Evolutionary conservation across 768 basidiomycete species (phyloP).

Genomic region (Lactifluus hygrophoroides): DNA sequence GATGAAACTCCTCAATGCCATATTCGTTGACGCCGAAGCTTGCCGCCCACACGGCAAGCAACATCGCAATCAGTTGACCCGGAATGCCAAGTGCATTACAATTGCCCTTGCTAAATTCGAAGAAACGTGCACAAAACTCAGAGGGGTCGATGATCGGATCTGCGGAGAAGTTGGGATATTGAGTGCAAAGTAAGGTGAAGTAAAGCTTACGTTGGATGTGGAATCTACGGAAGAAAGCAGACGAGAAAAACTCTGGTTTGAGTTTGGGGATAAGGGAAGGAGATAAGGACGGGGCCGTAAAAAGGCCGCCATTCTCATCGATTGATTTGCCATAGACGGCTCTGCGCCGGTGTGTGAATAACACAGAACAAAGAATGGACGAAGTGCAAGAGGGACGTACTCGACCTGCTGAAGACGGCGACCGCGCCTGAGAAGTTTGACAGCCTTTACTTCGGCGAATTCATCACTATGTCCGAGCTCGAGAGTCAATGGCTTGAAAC

Average conservation of each 20-base stretch:
- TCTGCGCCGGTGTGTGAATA: conserved; percentile 31
- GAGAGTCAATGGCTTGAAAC: conserved; percentile 7
- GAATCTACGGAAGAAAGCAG: conserved; percentile 80
- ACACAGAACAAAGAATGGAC: not conserved
- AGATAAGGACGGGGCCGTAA: conserved; percentile 31
- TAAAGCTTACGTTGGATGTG: conserved; percentile 60
- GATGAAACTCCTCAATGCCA: conserved; percentile 44
- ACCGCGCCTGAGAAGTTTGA: conserved; percentile 74
- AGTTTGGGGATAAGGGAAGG: conserved; percentile 62
- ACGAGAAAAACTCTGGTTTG: conserved; percentile 70
- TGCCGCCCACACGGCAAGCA: conserved; percentile 81
- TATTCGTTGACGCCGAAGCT: conserved; percentile 82
- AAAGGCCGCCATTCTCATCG: conserved; percentile 33
- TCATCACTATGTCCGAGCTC: conserved; percentile 54
- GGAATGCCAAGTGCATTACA: conserved; percentile 56
- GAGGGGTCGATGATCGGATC: conserved; percentile 79
- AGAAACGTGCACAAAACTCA: conserved; percentile 70
- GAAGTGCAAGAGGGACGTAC: conserved; percentile 38
- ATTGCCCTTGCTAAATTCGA: conserved; percentile 52
- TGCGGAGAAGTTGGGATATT: conserved; percentile 26
- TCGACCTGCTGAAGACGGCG: conserved; percentile 78
- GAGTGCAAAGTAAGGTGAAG: not conserved
- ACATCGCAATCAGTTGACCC: conserved; percentile 67
- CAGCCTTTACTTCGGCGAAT: conserved; percentile 84
- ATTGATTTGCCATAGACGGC: conserved; percentile 71